Evolutionary conservation across 1,284 basidiomycete genomes (phyloP).

Genomic region (Boletus smithii): DNA sequence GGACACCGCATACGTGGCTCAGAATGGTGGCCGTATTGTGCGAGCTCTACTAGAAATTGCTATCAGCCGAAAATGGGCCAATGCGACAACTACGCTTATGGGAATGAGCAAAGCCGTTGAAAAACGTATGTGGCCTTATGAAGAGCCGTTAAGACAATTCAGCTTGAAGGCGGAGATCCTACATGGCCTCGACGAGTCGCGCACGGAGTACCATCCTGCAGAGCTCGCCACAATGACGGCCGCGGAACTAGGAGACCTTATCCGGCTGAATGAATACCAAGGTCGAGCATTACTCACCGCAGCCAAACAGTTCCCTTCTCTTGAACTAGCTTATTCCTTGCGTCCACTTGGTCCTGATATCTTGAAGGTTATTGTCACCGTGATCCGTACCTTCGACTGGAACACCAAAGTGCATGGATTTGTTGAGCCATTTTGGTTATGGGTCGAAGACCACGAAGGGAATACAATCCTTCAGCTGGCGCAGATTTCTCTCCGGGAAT

Average conservation of each 20-base stretch:
- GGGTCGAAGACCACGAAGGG: slow-evolving; percentile 88
- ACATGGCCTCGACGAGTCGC: slow-evolving; percentile 78
- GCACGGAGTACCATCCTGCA: slow-evolving; percentile 77
- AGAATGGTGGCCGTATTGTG: slow-evolving; percentile 93
- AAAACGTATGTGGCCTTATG: slow-evolving; percentile 93
- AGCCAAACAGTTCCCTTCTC: slow-evolving; percentile 83
- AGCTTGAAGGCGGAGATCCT: slow-evolving; percentile 76
- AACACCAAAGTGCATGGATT: slow-evolving; percentile 72
- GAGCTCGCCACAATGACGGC: slow-evolving; percentile 78
- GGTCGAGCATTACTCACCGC: slow-evolving; percentile 78
- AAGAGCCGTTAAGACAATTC: slow-evolving; percentile 88
- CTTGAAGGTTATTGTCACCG: slow-evolving; percentile 70
- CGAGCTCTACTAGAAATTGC: slow-evolving; percentile 94
- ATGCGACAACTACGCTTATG: slow-evolving; percentile 77
- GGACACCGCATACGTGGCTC: slow-evolving; percentile 89
- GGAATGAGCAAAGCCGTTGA: slow-evolving; percentile 93
- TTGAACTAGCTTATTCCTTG: slow-evolving; percentile 66
- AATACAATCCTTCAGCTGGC: slow-evolving; percentile 81
- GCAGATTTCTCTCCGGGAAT: slow-evolving; percentile 67
- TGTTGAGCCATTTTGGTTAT: slow-evolving; percentile 90
- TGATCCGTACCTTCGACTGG: slow-evolving; percentile 83
- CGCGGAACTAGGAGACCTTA: slow-evolving; percentile 74
- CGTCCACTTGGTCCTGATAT: slow-evolving; percentile 84
- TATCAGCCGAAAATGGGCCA: slow-evolving; percentile 89
- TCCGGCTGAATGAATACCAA: slow-evolving; percentile 86